Base-by-base conservation (phyloP, 2,329 filamentous ascomycete species). In the Huntiella decipiens region DNA sequence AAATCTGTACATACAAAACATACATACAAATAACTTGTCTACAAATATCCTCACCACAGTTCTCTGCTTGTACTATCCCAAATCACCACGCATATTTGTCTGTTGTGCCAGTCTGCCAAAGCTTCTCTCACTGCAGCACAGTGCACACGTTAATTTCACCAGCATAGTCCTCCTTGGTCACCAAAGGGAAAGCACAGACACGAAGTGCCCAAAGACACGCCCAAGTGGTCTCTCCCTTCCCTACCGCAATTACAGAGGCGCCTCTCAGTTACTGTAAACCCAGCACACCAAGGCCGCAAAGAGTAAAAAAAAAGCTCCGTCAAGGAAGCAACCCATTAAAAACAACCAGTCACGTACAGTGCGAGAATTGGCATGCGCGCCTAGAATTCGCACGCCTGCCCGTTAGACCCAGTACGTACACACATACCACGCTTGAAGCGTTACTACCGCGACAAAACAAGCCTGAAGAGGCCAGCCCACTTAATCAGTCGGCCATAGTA, bases 401-500 rank as follows among this genome's bases (percentile, higher is more conserved):
- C 19, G 37, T 28, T 38, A 38, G 37, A 17, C 37, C 11, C 28
- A 32, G 41, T 43, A 43, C 38, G 37, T 38, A 43, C 61, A 45
- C 56, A 48, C 32, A 13, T 40, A 43, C 45, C 42, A 45, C 36
- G 38, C 46, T 43, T 35, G 37, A 4, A 31, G 39, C 11, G 36
- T 41, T 44, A 44, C 44, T 8, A 43, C 38, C 46, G 45, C 48
- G 48, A 50, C 48, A 50, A 50, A 28, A 50, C 38, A 41, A 40
- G 16, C 32, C 12, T 16, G 22, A 16, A 39, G 32, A 45, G 44
- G 40, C 39, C 36, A 40, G 6, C 58, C 58, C 62, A 59, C 67
- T 63, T 69, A 74, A 74, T 73, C 70, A 74, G 67, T 68, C 68
- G 61, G 67, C 66, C 70, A 70, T 70, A 73, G 70, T 74, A 73